Percentiles rank a stretch among this genome's conserved stretches.
Evolutionary conservation across 202 grass and related monocot genomes (phyloP).

Genomic region (Zizania palustris): DNA sequence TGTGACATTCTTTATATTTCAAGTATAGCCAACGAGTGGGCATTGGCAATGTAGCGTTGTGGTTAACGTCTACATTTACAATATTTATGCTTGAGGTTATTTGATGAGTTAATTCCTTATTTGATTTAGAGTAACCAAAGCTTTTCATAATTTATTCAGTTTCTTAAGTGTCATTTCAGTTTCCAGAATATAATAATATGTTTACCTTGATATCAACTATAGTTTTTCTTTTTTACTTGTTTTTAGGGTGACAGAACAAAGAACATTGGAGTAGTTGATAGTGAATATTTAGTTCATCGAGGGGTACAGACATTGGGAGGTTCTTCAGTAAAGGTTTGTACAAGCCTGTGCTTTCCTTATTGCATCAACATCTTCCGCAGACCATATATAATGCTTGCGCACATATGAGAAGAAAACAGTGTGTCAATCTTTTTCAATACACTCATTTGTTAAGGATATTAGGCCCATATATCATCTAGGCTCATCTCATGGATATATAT

Average conservation of each 20-base stretch:
- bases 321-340: slow-evolving; percentile 54
- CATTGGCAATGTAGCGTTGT: not conserved
- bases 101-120: too few species aligned
- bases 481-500: too few species aligned
- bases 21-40: not conserved
- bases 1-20: slow-evolving; percentile 30
- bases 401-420: not conserved
- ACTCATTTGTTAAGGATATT: too few species aligned
- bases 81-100: not conserved
- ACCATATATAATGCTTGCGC: slow-evolving; percentile 1
- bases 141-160: slow-evolving; percentile 6
- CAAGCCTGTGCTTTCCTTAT: slow-evolving; percentile 26
- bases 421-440: not conserved
- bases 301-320: slow-evolving; percentile 78
- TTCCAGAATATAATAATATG: not conserved
- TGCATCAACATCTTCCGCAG: slow-evolving; percentile 17
- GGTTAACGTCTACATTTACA: not conserved
- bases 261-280: slow-evolving; percentile 78
- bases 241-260: slow-evolving; percentile 80
- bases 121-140: slow-evolving; percentile 1
- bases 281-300: slow-evolving; percentile 79
- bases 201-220: slow-evolving; percentile 4
- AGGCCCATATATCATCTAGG: too few species aligned
- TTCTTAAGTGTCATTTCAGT: slow-evolving; percentile 6
- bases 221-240: slow-evolving; percentile 27